Base-by-base conservation (phyloP, 2,329 filamentous ascomycete species). In the Daldinia eschscholtzii region DNA sequence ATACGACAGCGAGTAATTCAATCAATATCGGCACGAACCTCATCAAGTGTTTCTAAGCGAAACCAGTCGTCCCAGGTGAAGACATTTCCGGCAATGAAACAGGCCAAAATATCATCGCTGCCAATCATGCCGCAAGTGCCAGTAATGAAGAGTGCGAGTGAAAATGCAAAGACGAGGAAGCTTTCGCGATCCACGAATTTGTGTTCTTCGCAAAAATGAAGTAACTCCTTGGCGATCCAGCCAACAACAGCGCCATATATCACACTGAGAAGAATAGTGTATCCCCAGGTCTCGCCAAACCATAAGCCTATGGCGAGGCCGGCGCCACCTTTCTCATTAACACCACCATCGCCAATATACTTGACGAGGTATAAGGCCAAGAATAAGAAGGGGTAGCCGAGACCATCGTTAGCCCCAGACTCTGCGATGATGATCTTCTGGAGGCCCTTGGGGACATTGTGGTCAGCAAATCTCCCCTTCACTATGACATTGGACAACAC, bases 31-130 rank as follows among this genome's bases (percentile, higher is more conserved):
- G 2, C 23, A 78, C 76, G 42, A 50, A 77, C 76, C 77, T 98
- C 95, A 73, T 97, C 94, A 74, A 91, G 83, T 0, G 94, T 98
- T 79, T 97, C 92, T 0, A 95, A 83, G 0, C 94, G 91, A 80
- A 97, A 98, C 93, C 93, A 97, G 80, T 97, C 93, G 77, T 97
- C 94, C 89, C 93, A 95, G 0, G 93, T 97, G 73, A 98, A 97
- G 0, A 88, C 88, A 76, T 97, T 97, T 1, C 94, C 94, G 1
- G 94, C 94, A 73, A 97, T 91, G 77, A 98, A 98, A 81, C 93
- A 97, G 1, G 94, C 94, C 6, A 98, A 85, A 0, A 97, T 92
- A 76, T 98, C 94, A 76, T 97, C 94, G 39, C 90, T 95, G 0
- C 93, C 94, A 56, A 97, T 87, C 84, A 97, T 87, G 1, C 94